phyloP scores from a whole-genome alignment of 106 monocot genomes.

The Dendrobium chrysotoxum region DNA sequence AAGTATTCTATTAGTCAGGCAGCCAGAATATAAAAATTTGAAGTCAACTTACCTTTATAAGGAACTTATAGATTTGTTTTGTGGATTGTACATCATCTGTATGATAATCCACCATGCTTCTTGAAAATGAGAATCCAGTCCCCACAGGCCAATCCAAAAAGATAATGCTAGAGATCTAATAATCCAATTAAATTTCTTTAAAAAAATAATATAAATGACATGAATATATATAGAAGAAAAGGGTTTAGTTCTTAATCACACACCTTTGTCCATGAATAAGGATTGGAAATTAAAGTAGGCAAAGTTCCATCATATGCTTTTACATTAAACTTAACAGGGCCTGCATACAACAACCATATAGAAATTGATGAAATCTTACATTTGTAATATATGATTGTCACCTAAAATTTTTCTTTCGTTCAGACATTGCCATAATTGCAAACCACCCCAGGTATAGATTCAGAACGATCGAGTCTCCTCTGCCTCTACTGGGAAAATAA shows the following conservation, averaged over 20 bases:
- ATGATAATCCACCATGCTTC: not conserved
- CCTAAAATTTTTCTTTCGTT: too few species aligned
- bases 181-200: not conserved
- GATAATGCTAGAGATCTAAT: not conserved
- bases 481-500: too few species aligned
- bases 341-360: constrained; percentile 12
- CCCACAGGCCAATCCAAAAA: constrained; percentile 4
- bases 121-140: constrained; percentile 2
- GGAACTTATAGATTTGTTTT: constrained; percentile 1
- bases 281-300: not conserved
- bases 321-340: constrained; percentile 33
- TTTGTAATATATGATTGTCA: not conserved
- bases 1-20: too few species aligned
- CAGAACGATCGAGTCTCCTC: too few species aligned
- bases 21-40: too few species aligned
- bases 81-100: not conserved
- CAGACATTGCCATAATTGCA: too few species aligned
- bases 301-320: constrained; percentile 6
- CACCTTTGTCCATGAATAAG: constrained; percentile 16
- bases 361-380: not conserved
- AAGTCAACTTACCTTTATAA: not conserved
- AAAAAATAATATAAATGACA: not conserved
- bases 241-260: not conserved
- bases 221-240: not conserved
- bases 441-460: too few species aligned